Evolutionary conservation across 306 rosid genomes (phyloP).

Genomic region (Malus orientalis): DNA sequence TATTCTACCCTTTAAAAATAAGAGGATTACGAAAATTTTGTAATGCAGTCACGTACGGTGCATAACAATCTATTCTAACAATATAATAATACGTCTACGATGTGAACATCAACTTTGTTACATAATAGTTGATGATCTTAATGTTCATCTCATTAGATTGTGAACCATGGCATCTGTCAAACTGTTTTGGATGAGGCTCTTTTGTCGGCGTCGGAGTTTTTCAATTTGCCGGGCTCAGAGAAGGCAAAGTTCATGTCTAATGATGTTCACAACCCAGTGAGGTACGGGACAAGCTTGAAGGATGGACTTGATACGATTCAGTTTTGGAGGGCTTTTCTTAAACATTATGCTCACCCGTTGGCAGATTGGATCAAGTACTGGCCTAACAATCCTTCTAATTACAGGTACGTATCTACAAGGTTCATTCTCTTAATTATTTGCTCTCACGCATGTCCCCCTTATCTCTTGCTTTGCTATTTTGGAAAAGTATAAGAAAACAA

Average conservation of each 20-base stretch:
- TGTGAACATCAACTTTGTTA: too few relatives aligned
- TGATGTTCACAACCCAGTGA: slow-evolving; percentile 40
- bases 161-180: slow-evolving; percentile 45
- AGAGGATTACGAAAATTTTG: too few relatives aligned
- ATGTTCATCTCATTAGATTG: slow-evolving; percentile 16
- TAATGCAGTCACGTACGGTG: too few relatives aligned
- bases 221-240: slow-evolving; percentile 33
- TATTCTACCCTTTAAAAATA: too few relatives aligned
- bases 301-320: slow-evolving; percentile 36
- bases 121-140: neutral
- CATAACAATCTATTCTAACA: too few relatives aligned
- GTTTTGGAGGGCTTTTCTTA: slow-evolving; percentile 51
- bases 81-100: too few relatives aligned
- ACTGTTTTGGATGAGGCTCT: slow-evolving; percentile 33
- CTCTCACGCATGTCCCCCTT: neutral
- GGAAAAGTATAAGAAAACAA: too few relatives aligned
- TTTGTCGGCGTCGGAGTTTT: slow-evolving; percentile 23
- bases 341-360: slow-evolving; percentile 52
- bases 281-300: slow-evolving; percentile 44
- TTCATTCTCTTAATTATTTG: neutral
- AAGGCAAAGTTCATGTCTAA: slow-evolving; percentile 33
- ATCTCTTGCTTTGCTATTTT: neutral
- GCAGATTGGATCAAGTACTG: slow-evolving; percentile 37
- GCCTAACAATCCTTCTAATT: slow-evolving; percentile 42
- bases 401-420: slow-evolving; percentile 17